A percentile compares a stretch with the other conserved stretches of the same genome.
Evolutionary conservation across 805 yeast species (phyloP).

Genomic region (Naumovozyma baii): DNA sequence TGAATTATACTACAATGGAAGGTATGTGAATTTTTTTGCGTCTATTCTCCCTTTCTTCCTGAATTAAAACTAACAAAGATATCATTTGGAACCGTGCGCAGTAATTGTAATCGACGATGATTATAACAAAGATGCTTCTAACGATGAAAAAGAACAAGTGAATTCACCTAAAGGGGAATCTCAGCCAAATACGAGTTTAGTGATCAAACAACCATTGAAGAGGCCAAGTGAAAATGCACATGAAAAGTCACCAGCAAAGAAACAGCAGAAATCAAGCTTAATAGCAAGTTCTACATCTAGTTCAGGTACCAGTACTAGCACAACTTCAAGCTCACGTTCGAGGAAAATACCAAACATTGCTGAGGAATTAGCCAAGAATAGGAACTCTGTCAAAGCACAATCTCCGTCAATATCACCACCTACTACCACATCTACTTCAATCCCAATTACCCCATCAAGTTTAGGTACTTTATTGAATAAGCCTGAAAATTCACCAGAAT

Average conservation of each 20-base stretch:
- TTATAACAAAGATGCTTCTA: background rate
- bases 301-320: background rate
- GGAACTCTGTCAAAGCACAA: conserved; percentile 15
- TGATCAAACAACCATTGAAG: no score
- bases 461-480: background rate
- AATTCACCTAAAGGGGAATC: no score
- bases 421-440: background rate
- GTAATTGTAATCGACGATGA: background rate
- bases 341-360: conserved; percentile 23
- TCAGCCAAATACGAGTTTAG: no score
- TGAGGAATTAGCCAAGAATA: conserved; percentile 26
- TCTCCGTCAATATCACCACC: conserved; percentile 10
- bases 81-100: no score
- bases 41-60: background rate
- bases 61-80: no score
- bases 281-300: background rate
- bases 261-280: no score
- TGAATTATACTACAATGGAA: no score
- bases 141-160: background rate
- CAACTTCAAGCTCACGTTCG: background rate
- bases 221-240: no score
- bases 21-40: no score
- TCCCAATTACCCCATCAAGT: no score
- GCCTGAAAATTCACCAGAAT: background rate
- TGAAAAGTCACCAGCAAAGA: background rate